Base-by-base conservation (phyloP, 345 rosid genomes). In the Eucalyptus victrix region DNA sequence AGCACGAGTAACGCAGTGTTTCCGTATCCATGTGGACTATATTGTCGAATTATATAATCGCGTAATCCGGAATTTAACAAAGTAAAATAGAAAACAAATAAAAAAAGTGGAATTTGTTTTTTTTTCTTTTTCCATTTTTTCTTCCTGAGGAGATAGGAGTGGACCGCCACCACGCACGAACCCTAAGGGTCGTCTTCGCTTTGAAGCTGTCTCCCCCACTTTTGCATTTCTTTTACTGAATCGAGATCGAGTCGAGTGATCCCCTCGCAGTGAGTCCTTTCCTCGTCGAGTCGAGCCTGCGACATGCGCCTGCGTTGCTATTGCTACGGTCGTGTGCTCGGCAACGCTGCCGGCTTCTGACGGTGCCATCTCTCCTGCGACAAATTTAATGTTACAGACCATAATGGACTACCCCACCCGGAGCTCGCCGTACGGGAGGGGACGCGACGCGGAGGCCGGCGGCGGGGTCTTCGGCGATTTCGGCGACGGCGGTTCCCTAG, bases 361-460 rank as follows among this genome's bases (percentile, higher is more conserved):
- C 81, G 95, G 96, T 95, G 96, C 92, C 92, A 94, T 94, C 94
- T 94, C 95, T 95, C 95, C 96, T 94, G 96, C 95, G 95, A 96
- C 92, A 94, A 76, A 40, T 9, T 9, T 37, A 11, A 30, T 7
- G 89, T 44, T 50, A 37, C 60, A 76, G 83, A 21, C 24, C 23
- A 45, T 16, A 65, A 94, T 91, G 93, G 92, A 90, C 83, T 90
- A 92, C 65, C 30, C 72, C 80, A 88, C 88, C 81, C 94, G 32
- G 83, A 88, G 91, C 40, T 94, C 95, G 69, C 94, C 97, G 1
- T 76, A 90, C 87, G 88, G 89, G 90, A 91, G 91, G 53, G 89
- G 90, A 8, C 87, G 81, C 15, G 97, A 96, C 67, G n/a, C 89
- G 90, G 98, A 96, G 92, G 94, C 93, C 87, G 95, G 94, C n/a